Evolutionary conservation across 2,329 filamentous ascomycete genomes (phyloP).

Genomic region (Botrytis paeoniae): DNA sequence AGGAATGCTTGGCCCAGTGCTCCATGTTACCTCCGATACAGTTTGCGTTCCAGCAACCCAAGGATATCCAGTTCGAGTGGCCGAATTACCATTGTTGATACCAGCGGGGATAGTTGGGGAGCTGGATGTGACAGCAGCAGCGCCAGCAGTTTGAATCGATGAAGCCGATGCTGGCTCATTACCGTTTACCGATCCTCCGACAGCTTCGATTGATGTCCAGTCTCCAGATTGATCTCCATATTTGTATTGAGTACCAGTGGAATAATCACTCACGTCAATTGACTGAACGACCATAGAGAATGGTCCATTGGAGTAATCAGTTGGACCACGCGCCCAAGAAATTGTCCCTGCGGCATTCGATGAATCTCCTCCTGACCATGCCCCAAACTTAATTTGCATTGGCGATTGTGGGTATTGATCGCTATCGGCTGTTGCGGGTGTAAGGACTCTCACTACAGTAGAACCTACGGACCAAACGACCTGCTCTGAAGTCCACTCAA

Average conservation of each 20-base stretch:
- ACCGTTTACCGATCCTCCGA: slow-evolving; percentile 74
- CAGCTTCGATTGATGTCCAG: slow-evolving; percentile 78
- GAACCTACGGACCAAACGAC: slow-evolving; percentile 86
- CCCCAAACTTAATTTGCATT: slow-evolving; percentile 89
- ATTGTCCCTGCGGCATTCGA: slow-evolving; percentile 77
- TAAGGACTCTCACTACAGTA: slow-evolving; percentile 71
- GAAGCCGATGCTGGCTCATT: slow-evolving; percentile 46
- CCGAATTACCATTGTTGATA: slow-evolving; percentile 56
- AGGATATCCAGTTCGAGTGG: slow-evolving; percentile 61
- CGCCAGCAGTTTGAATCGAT: slow-evolving; percentile 52
- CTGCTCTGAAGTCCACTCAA: slow-evolving; percentile 86
- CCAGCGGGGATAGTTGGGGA: slow-evolving; percentile 68
- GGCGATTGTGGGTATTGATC: slow-evolving; percentile 91
- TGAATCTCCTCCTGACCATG: slow-evolving; percentile 87
- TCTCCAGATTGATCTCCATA: slow-evolving; percentile 76
- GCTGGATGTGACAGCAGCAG: slow-evolving; percentile 58
- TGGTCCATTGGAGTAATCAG: slow-evolving; percentile 78
- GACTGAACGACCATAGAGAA: slow-evolving; percentile 82
- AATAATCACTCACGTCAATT: slow-evolving; percentile 82
- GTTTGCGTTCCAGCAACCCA: slow-evolving; percentile 60
- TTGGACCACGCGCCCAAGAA: slow-evolving; percentile 81
- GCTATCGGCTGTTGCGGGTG: slow-evolving; percentile 62
- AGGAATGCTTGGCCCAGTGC: slow-evolving; percentile 56
- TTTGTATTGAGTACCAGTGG: slow-evolving; percentile 78
- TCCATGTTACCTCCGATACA: slow-evolving; percentile 44